A percentile compares a stretch with the other conserved stretches of the same genome.
phyloP scores from a whole-genome alignment of 163 green algal genomes.

The Chlorella variabilis region DNA sequence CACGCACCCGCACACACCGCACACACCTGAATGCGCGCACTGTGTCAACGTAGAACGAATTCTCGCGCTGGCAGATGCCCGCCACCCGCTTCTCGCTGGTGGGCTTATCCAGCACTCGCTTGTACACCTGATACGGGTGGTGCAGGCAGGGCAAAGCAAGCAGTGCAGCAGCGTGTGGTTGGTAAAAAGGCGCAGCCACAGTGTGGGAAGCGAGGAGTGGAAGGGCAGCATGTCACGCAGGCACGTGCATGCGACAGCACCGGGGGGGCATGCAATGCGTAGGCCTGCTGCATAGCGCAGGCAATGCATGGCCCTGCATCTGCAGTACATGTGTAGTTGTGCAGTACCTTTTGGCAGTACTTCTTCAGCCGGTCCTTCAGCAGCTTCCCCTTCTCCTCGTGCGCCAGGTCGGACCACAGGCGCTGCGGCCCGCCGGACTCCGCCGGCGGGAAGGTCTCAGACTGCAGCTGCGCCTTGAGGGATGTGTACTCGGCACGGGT shows the following conservation, averaged over 20 bases:
- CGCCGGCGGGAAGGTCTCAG: constrained; percentile 74
- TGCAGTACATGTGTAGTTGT: background rate
- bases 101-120: constrained; percentile 96
- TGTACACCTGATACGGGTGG: constrained; percentile 88
- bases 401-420: constrained; percentile 77
- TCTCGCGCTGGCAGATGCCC: constrained; percentile 96
- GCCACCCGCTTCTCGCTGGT: constrained; percentile 81
- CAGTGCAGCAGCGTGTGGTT: background rate
- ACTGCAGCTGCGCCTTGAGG: constrained; percentile 89
- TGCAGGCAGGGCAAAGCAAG: background rate
- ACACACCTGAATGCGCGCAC: constrained; percentile 67
- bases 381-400: constrained; percentile 82
- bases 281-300: too few species aligned
- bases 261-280: too few species aligned
- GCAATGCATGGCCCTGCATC: too few species aligned
- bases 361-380: constrained; percentile 96
- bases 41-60: constrained; percentile 97
- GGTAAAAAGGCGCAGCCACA: background rate
- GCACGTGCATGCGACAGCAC: background rate
- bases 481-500: constrained; percentile 79
- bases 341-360: constrained; percentile 93
- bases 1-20: too few species aligned
- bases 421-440: constrained; percentile 37
- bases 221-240: background rate
- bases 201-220: too few species aligned